Evolutionary conservation across 2,329 filamentous ascomycete genomes (phyloP).

Genomic region (Aquanectria penicillioides): DNA sequence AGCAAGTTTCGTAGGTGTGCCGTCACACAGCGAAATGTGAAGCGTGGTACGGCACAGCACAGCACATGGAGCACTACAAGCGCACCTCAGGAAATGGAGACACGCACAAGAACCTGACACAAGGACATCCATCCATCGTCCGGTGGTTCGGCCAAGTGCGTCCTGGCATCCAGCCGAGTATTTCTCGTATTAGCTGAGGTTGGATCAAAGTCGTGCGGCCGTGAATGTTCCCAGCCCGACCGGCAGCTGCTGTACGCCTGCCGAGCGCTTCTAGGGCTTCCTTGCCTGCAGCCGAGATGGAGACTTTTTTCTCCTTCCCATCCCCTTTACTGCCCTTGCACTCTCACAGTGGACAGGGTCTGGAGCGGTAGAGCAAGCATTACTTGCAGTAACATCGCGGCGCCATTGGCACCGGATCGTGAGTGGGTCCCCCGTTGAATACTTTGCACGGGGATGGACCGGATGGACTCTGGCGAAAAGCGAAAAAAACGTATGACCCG

Average conservation of each 20-base stretch:
- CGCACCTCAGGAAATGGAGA: not conserved
- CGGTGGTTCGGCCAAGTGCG: slow-evolving; percentile 27
- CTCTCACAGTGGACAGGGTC: not conserved
- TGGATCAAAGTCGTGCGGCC: slow-evolving; percentile 27
- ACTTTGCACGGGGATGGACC: slow-evolving; percentile 26
- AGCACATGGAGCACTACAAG: too few relatives aligned
- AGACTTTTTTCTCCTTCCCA: not conserved
- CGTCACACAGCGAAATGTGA: slow-evolving; percentile 23
- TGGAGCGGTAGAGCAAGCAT: slow-evolving; percentile 25
- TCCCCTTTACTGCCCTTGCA: not conserved
- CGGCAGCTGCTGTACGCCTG: slow-evolving; percentile 25
- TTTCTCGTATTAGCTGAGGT: slow-evolving; percentile 38
- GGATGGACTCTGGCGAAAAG: slow-evolving; percentile 19
- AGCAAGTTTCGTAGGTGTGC: not conserved
- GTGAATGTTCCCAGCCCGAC: slow-evolving; percentile 4
- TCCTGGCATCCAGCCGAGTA: slow-evolving; percentile 32
- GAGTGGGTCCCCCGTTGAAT: slow-evolving; percentile 16
- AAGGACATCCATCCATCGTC: slow-evolving; percentile 2
- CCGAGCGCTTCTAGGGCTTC: slow-evolving; percentile 17
- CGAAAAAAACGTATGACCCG: slow-evolving; percentile 38
- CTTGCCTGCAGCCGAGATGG: slow-evolving; percentile 13
- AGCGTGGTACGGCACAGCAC: not conserved
- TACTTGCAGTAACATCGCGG: slow-evolving; percentile 21
- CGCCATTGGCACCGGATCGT: slow-evolving; percentile 22
- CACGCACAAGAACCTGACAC: not conserved